These are phyloP conservation scores for Phalaenopsis aphrodite DNA, from an alignment of 106 monocot genomes.

Conservation along the genomic window DNA sequence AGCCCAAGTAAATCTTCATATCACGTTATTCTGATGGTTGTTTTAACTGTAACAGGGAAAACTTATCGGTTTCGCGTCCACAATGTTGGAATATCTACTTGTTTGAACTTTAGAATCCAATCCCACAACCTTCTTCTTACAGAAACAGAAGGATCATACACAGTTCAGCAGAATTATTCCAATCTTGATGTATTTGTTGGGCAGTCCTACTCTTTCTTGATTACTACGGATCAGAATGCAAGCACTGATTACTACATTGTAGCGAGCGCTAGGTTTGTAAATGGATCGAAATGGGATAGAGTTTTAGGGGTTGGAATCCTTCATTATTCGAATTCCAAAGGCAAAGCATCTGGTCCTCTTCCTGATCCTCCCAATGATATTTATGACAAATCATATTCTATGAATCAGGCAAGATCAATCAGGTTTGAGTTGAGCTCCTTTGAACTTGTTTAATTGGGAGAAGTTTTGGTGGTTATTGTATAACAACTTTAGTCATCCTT, in stretches of 20 bases:
- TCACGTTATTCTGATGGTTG: not conserved
- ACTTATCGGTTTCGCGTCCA: constrained; percentile 72
- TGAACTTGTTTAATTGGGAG: not conserved
- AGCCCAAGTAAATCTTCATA: not conserved
- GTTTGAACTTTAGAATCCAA: constrained; percentile 78
- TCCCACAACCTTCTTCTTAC: constrained; percentile 60
- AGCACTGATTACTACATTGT: constrained; percentile 76
- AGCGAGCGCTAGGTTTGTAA: constrained; percentile 67
- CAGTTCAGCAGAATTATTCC: constrained; percentile 53
- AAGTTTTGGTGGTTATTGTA: too few species aligned
- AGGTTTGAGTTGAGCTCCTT: constrained; percentile 10
- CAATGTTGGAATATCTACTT: constrained; percentile 58
- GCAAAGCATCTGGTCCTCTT: constrained; percentile 39
- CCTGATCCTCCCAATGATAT: constrained; percentile 34
- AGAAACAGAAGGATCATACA: constrained; percentile 75
- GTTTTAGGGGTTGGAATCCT: constrained; percentile 67
- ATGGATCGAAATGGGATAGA: constrained; percentile 51
- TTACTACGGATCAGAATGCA: constrained; percentile 78
- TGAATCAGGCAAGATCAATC: constrained; percentile 39
- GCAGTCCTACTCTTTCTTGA: constrained; percentile 74
- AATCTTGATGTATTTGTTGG: constrained; percentile 65
- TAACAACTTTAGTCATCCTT: too few species aligned
- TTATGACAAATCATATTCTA: constrained; percentile 33
- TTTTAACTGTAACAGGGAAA: constrained; percentile 39
- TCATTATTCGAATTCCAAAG: constrained; percentile 65